Conservation (phyloP, 768 basidiomycete genomes). For the Cystobasidiopsis lactophilus region DNA sequence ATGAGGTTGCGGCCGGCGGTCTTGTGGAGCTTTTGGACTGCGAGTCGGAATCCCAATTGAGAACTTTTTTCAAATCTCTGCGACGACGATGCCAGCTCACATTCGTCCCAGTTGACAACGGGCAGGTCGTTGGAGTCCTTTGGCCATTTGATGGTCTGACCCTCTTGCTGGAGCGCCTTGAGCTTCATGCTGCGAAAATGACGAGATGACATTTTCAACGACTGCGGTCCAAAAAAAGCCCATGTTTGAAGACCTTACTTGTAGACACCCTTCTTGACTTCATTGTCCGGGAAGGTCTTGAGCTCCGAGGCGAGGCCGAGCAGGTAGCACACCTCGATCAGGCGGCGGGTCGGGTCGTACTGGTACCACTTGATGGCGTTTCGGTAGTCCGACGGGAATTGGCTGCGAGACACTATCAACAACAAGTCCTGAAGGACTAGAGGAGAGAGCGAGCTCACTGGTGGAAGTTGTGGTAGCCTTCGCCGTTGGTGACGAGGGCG, state of each 20-base stretch:
- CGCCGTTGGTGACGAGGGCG: conserved; percentile 62
- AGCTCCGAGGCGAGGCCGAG: conserved; percentile 60
- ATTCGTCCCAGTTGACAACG: conserved; percentile 58
- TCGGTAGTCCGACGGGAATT: conserved; percentile 59
- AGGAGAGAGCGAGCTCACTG: conserved; percentile 2
- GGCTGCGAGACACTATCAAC: conserved; percentile 28
- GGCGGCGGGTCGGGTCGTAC: conserved; percentile 31
- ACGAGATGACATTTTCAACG: neutral
- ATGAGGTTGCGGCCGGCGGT: conserved; percentile 35
- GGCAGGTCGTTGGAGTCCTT: conserved; percentile 37
- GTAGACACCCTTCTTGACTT: conserved; percentile 57
- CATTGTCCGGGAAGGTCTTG: conserved; percentile 66
- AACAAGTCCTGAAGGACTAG: neutral
- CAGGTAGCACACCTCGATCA: conserved; percentile 43
- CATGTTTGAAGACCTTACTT: neutral
- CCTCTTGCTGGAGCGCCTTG: conserved; percentile 7
- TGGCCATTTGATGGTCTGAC: conserved; percentile 25
- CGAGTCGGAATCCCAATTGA: no score
- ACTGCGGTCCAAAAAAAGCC: neutral
- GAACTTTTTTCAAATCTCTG: no score
- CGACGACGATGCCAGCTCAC: no score
- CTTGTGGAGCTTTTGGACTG: conserved; percentile 45
- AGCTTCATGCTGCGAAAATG: conserved; percentile 5
- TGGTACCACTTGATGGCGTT: conserved; percentile 38
- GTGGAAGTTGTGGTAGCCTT: conserved; percentile 78